A percentile compares a stretch with the other conserved stretches of the same genome.
Evolutionary conservation across 192 early-diverging fungal genomes (phyloP).

Genomic region (Podila epicladia): DNA sequence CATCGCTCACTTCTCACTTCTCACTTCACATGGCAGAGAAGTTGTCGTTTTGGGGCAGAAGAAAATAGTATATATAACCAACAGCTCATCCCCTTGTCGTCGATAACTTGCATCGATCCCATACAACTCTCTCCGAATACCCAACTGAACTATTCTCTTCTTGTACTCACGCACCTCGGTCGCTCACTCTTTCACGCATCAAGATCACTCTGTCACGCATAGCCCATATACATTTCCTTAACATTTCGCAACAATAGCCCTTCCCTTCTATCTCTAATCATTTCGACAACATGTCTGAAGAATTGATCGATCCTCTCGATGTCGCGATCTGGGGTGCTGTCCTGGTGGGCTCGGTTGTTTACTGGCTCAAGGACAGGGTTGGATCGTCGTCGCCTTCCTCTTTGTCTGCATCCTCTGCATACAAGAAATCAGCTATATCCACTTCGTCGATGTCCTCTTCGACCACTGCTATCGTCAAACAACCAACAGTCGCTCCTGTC

Average conservation of each 20-base stretch:
- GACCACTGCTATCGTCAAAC: not conserved
- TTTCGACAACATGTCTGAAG: slow-evolving; percentile 28
- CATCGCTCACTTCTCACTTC: not conserved
- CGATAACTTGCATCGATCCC: not conserved
- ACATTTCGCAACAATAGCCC: no score
- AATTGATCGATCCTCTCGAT: slow-evolving; percentile 58
- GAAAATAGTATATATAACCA: no score
- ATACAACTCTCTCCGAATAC: not conserved
- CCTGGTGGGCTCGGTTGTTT: slow-evolving; percentile 45
- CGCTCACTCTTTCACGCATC: not conserved
- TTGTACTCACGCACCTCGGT: no score
- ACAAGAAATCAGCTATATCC: not conserved
- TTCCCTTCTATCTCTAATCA: no score
- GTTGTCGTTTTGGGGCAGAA: no score
- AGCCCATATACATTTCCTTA: no score
- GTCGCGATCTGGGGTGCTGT: slow-evolving; percentile 61
- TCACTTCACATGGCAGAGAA: not conserved
- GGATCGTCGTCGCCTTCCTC: not conserved
- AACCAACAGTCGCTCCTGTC: slow-evolving; percentile 25
- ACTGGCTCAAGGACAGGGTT: slow-evolving; percentile 50
- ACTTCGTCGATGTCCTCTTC: no score
- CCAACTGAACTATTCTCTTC: no score
- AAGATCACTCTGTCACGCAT: no score
- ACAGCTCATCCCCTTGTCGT: no score
- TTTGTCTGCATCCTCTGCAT: slow-evolving; percentile 36